phyloP scores from a whole-genome alignment of 805 yeast species.

The Candida sakaeoensis region DNA sequence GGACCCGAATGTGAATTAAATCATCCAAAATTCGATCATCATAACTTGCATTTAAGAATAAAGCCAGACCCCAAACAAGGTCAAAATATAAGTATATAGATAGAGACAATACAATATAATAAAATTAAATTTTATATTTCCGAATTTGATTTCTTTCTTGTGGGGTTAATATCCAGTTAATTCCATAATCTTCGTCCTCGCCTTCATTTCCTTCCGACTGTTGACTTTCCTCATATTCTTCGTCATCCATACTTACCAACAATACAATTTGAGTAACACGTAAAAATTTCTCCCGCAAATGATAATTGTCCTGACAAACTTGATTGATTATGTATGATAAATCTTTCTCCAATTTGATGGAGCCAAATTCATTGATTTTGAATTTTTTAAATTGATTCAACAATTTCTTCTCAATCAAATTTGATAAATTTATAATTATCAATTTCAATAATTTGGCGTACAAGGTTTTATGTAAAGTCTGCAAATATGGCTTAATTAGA shows the following conservation, averaged over 20 bases:
- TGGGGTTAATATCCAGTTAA: conserved; percentile 74
- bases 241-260: conserved; percentile 77
- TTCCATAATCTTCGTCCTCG: conserved; percentile 23
- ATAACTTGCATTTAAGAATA: conserved; percentile 40
- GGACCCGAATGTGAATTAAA: conserved; percentile 74
- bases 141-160: conserved; percentile 67
- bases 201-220: conserved; percentile 21
- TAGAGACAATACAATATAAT: too few species aligned
- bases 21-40: conserved; percentile 75
- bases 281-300: conserved; percentile 71
- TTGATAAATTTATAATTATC: conserved; percentile 53
- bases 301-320: conserved; percentile 68
- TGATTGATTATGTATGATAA: conserved; percentile 69
- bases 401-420: conserved; percentile 59
- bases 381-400: conserved; percentile 58
- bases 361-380: conserved; percentile 73
- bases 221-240: conserved; percentile 39
- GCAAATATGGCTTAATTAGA: conserved; percentile 61
- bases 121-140: conserved; percentile 45
- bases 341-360: conserved; percentile 79
- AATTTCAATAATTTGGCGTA: conserved; percentile 47
- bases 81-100: too few species aligned
- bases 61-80: conserved; percentile 29
- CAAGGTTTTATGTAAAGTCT: conserved; percentile 48
- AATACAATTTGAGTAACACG: conserved; percentile 81